A percentile compares a stretch with the other conserved stretches of the same genome.
Evolutionary conservation across 257 asterid genomes (phyloP).

Genomic region (Fraxinus excelsior): DNA sequence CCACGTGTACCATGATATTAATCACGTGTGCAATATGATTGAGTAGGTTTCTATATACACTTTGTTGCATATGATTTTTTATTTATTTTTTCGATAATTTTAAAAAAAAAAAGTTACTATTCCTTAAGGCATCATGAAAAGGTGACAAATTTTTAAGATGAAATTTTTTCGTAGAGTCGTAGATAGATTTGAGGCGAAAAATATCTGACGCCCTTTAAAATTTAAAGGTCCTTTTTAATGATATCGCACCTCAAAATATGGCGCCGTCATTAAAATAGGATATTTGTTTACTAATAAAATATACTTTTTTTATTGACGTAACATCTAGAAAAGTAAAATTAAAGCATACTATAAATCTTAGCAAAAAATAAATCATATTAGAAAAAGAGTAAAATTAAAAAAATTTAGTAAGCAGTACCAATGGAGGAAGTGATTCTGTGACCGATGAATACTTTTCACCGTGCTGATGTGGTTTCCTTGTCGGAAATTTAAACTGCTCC

Average conservation of each 20-base stretch:
- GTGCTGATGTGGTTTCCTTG: conserved; percentile 18
- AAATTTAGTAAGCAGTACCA: conserved; percentile 8
- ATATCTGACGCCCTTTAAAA: too few species aligned
- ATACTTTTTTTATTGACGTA: too few species aligned
- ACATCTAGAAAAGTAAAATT: too few species aligned
- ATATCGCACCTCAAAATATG: too few species aligned
- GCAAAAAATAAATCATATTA: neutral
- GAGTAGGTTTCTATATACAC: too few species aligned
- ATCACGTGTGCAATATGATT: neutral
- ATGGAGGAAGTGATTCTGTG: conserved; percentile 13
- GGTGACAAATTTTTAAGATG: neutral
- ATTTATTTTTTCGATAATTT: neutral
- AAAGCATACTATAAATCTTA: too few species aligned
- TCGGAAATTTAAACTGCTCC: conserved; percentile 26
- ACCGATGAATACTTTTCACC: conserved; percentile 31
- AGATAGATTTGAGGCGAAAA: too few species aligned
- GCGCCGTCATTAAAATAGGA: too few species aligned
- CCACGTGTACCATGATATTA: neutral
- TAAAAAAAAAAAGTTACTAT: neutral
- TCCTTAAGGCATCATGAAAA: neutral
- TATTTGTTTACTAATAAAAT: too few species aligned
- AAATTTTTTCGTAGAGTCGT: too few species aligned
- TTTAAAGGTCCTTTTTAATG: too few species aligned
- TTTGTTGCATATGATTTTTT: too few species aligned
- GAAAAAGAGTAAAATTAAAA: neutral